phyloP scores from a whole-genome alignment of 495 filamentous ascomycete species.

The Venustampulla echinocandica region DNA sequence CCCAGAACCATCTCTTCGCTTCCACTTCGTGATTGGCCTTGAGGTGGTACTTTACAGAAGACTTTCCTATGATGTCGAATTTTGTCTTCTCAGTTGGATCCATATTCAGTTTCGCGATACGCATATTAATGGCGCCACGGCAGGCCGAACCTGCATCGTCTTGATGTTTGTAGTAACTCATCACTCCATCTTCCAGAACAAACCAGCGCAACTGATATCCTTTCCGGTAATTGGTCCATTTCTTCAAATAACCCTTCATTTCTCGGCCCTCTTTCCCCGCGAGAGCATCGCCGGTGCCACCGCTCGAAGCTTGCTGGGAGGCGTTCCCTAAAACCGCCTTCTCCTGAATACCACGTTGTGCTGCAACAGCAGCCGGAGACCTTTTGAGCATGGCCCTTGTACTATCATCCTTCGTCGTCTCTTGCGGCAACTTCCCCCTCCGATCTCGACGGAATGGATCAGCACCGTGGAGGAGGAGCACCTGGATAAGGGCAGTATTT shows the following conservation, averaged over 20 bases:
- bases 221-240: slow-evolving; percentile 97
- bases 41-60: slow-evolving; percentile 96
- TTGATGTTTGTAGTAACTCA: slow-evolving; percentile 99
- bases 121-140: slow-evolving; percentile 97
- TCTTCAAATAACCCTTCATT: slow-evolving; percentile 97
- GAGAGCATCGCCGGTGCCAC: slow-evolving; percentile 52
- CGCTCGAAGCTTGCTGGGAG: slow-evolving; percentile 43
- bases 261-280: slow-evolving; percentile 81
- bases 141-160: slow-evolving; percentile 90
- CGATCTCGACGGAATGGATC: slow-evolving; percentile 91
- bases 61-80: slow-evolving; percentile 95
- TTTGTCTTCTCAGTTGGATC: slow-evolving; percentile 92
- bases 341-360: slow-evolving; percentile 92
- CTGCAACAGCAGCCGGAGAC: slow-evolving; percentile 88
- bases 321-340: slow-evolving; percentile 83
- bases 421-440: slow-evolving; percentile 90
- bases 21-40: slow-evolving; percentile 95
- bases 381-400: slow-evolving; percentile 81
- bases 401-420: slow-evolving; percentile 92
- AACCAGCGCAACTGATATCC: slow-evolving; percentile 98
- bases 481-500: slow-evolving; percentile 76
- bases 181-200: slow-evolving; percentile 90
- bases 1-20: slow-evolving; percentile 94
- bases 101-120: slow-evolving; percentile 89
- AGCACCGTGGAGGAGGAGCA: slow-evolving; percentile 89